Conservation (phyloP, 345 rosid species). For the Conringia planisiliqua region DNA sequence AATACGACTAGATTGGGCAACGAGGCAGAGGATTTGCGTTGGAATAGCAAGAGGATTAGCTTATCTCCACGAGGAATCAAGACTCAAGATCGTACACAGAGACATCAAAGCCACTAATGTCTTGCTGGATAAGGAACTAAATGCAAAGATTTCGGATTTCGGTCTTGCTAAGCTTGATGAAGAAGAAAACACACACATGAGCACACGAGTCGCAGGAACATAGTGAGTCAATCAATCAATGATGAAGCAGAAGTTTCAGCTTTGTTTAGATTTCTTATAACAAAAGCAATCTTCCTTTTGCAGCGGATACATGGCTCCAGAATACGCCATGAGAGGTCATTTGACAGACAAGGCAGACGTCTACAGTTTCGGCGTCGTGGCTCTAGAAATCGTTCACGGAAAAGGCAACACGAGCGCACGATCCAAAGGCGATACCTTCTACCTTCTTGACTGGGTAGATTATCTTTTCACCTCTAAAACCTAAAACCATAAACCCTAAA, state of each 20-base stretch:
- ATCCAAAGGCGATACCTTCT: slow-evolving; percentile 30
- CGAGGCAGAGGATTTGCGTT: slow-evolving; percentile 41
- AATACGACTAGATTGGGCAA: slow-evolving; percentile 39
- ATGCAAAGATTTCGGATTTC: slow-evolving; percentile 46
- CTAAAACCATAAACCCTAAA: neutral
- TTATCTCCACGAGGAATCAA: slow-evolving; percentile 51
- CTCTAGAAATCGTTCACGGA: slow-evolving; percentile 45
- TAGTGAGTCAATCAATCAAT: slow-evolving; percentile 26
- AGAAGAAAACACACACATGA: slow-evolving; percentile 50
- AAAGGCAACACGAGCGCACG: slow-evolving; percentile 39
- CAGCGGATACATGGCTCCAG: slow-evolving; percentile 54
- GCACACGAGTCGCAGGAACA: slow-evolving; percentile 52
- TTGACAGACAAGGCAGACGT: slow-evolving; percentile 47
- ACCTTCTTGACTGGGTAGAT: slow-evolving; percentile 50
- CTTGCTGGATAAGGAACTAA: slow-evolving; percentile 39
- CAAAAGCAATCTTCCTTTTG: neutral
- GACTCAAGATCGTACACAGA: slow-evolving; percentile 48
- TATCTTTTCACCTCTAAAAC: neutral
- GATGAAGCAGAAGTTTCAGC: neutral
- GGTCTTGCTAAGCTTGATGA: slow-evolving; percentile 49
- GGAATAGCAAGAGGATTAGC: slow-evolving; percentile 51
- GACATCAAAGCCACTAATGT: slow-evolving; percentile 54
- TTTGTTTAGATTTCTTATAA: neutral
- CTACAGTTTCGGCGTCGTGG: slow-evolving; percentile 47
- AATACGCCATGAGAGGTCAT: slow-evolving; percentile 49